Evolutionary conservation across 768 basidiomycete genomes (phyloP).

Genomic region (Boletus huronensis): DNA sequence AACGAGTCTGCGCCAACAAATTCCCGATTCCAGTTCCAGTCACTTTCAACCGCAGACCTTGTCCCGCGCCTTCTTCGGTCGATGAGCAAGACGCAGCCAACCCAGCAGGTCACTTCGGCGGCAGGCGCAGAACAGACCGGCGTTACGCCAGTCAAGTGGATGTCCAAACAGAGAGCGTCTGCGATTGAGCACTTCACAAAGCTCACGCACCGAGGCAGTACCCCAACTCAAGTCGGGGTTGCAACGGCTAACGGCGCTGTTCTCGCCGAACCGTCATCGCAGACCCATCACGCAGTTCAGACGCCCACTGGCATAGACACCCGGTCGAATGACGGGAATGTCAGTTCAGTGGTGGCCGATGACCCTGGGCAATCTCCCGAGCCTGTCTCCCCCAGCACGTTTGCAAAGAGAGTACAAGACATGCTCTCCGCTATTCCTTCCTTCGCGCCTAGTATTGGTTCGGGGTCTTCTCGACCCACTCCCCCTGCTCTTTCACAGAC

Average conservation of each 20-base stretch:
- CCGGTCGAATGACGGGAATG: not conserved
- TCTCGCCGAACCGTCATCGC: constrained; percentile 7
- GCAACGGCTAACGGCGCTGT: constrained; percentile 2
- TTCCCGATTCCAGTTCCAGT: not conserved
- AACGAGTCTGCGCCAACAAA: not conserved
- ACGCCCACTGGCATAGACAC: constrained; percentile 10
- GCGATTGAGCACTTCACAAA: constrained; percentile 15
- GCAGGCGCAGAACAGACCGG: constrained; percentile 4
- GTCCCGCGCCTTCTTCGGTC: constrained; percentile 18
- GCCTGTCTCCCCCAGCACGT: constrained; percentile 29
- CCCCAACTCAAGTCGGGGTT: not conserved
- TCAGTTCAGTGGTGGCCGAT: constrained; percentile 6
- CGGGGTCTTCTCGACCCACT: constrained; percentile 18
- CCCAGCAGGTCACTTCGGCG: constrained; percentile 8
- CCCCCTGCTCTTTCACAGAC: constrained; percentile 8
- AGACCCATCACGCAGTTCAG: not conserved
- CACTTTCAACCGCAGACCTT: not conserved
- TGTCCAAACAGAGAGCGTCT: constrained; percentile 17
- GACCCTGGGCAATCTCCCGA: constrained; percentile 31
- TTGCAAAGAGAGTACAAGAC: constrained; percentile 51
- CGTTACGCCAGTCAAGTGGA: constrained; percentile 3
- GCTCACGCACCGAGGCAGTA: constrained; percentile 13
- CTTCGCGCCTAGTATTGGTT: constrained; percentile 17
- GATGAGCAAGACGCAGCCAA: constrained; percentile 19
- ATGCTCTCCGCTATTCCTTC: constrained; percentile 46